Evolutionary conservation across 2,329 filamentous ascomycete species (phyloP).

Genomic region (Sporothrix brasiliensis): DNA sequence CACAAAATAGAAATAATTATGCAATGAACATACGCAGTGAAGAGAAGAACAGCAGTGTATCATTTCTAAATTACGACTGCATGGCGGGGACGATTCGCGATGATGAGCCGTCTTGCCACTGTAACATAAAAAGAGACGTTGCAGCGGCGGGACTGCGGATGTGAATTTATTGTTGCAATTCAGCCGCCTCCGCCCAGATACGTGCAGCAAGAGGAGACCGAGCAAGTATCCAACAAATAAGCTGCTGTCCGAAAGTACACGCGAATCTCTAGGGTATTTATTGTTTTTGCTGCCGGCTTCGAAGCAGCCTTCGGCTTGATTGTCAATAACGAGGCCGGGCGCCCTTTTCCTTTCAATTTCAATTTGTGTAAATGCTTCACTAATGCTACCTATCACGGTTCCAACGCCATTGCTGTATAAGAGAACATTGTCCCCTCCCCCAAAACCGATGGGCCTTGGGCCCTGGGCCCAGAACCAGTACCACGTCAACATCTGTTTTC

Average conservation of each 20-base stretch:
- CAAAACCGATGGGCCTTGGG: too few species aligned
- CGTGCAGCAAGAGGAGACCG: not conserved
- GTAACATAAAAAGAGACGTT: constrained; percentile 18
- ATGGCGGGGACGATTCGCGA: not conserved
- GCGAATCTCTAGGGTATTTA: too few species aligned
- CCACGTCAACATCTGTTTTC: not conserved
- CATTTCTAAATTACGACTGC: not conserved
- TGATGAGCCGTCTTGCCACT: not conserved
- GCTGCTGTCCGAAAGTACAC: not conserved
- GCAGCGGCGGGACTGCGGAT: not conserved
- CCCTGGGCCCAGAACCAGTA: too few species aligned
- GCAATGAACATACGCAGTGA: not conserved
- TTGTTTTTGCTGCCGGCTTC: too few species aligned
- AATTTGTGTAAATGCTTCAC: constrained; percentile 1
- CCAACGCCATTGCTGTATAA: constrained; percentile 15
- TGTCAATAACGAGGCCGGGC: not conserved
- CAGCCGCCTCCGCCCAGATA: constrained; percentile 5
- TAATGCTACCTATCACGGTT: not conserved
- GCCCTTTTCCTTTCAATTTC: not conserved
- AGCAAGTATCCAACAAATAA: not conserved
- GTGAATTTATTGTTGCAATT: constrained; percentile 3
- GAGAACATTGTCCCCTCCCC: not conserved
- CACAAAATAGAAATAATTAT: constrained; percentile 13
- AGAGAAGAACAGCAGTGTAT: not conserved
- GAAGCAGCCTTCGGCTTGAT: not conserved